Evolutionary conservation across 208 protist genomes (phyloP).

Genomic region (Leptomonas seymouri): DNA sequence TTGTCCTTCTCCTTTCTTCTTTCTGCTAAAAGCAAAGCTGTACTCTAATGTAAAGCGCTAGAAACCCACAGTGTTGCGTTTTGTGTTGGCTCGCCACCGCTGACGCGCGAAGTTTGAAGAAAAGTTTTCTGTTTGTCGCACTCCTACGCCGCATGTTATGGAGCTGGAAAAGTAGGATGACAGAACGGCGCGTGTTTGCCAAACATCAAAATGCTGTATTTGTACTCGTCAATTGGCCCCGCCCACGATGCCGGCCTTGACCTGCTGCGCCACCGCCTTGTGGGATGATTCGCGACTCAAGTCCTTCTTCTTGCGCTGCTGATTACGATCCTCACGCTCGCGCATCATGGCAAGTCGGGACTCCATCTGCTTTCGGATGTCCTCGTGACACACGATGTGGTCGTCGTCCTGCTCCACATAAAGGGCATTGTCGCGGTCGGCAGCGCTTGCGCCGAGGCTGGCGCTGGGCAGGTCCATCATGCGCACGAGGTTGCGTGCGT

Average conservation of each 20-base stretch:
- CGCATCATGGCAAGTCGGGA: slow-evolving; percentile 67
- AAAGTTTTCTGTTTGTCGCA: neutral
- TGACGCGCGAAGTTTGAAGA: neutral
- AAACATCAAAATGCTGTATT: neutral
- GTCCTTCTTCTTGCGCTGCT: slow-evolving; percentile 63
- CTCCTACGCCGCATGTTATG: neutral
- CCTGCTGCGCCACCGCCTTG: slow-evolving; percentile 14
- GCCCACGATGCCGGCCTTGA: slow-evolving; percentile 5
- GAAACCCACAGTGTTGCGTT: neutral
- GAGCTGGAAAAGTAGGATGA: neutral
- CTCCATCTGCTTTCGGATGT: slow-evolving; percentile 86
- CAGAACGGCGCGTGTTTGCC: neutral
- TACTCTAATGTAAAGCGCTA: neutral
- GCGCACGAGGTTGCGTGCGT: slow-evolving; percentile 64
- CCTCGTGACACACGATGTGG: slow-evolving; percentile 83
- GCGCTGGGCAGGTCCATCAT: slow-evolving; percentile 77
- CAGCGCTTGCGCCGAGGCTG: slow-evolving; percentile 44
- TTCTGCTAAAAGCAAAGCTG: too few relatives aligned
- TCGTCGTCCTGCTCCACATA: slow-evolving; percentile 67
- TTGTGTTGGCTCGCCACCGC: neutral
- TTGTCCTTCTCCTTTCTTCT: too few relatives aligned
- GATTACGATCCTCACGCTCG: slow-evolving; percentile 79
- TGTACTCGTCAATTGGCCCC: neutral
- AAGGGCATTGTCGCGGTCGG: slow-evolving; percentile 32
- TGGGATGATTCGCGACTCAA: slow-evolving; percentile 12